A percentile compares a stretch with the other conserved stretches of the same genome.
Evolutionary conservation across 164 flowering plant species (phyloP).

Genomic region (Stephania japonica): DNA sequence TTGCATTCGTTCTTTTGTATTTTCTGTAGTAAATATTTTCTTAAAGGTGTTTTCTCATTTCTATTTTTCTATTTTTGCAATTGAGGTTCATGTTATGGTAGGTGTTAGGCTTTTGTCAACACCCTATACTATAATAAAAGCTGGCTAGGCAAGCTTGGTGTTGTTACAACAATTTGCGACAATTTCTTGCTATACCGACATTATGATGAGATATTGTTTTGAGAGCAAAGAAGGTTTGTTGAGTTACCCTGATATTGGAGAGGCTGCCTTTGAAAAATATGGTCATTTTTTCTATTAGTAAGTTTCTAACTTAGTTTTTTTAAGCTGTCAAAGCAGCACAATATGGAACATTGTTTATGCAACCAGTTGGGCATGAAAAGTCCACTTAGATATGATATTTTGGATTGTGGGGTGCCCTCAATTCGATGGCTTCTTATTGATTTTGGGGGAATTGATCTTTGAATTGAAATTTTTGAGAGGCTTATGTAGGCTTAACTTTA

Average conservation of each 20-base stretch:
- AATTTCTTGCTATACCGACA: conserved; percentile 70
- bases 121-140: conserved; percentile 69
- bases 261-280: conserved; percentile 75
- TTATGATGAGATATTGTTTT: conserved; percentile 66
- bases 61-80: neutral
- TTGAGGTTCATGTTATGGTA: conserved; percentile 75
- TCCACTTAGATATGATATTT: neutral
- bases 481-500: neutral
- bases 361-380: neutral
- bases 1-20: neutral
- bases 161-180: conserved; percentile 52
- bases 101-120: conserved; percentile 91
- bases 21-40: neutral
- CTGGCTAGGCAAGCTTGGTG: conserved; percentile 70
- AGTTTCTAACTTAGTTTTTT: conserved; percentile 22
- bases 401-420: neutral
- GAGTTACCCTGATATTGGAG: no score
- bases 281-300: conserved; percentile 68
- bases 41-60: conserved; percentile 1
- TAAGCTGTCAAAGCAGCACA: neutral
- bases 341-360: neutral
- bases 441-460: neutral
- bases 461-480: neutral
- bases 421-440: neutral
- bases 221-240: conserved; percentile 64